Percentiles rank a stretch among this genome's conserved stretches.
These are phyloP conservation scores for Tilletiopsis washingtonensis DNA, from an alignment of 1,284 basidiomycete genomes.

Conservation along the genomic window DNA sequence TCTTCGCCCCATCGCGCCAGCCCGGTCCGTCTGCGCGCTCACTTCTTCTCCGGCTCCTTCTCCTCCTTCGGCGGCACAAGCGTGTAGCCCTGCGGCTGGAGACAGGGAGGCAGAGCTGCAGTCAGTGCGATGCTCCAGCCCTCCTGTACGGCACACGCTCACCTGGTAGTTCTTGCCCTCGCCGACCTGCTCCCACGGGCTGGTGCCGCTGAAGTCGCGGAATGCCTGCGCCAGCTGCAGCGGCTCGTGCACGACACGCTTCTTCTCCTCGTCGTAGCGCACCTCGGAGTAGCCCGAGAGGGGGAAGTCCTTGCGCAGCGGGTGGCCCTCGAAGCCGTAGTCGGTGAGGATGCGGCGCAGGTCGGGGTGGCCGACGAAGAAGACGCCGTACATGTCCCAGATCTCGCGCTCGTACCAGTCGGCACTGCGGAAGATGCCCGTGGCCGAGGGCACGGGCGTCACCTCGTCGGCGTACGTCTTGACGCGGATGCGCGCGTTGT, in stretches of 20 bases:
- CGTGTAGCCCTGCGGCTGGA: no score
- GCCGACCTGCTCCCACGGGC: constrained; percentile 93
- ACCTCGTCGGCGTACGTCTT: constrained; percentile 97
- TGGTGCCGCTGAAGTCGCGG: constrained; percentile 66
- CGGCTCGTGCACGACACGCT: constrained; percentile 96
- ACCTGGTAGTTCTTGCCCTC: constrained; percentile 67
- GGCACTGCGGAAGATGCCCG: constrained; percentile 75
- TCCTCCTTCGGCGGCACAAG: no score
- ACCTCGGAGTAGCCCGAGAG: constrained; percentile 95
- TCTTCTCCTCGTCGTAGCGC: constrained; percentile 95
- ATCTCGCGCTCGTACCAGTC: constrained; percentile 99
- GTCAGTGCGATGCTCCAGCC: no score
- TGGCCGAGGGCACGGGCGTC: constrained; percentile 81
- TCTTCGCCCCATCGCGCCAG: no score
- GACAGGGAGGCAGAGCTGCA: no score
- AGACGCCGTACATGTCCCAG: constrained; percentile 97
- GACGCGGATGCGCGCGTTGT: constrained; percentile 72
- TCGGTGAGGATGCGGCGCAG: constrained; percentile 94
- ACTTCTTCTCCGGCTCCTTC: no score
- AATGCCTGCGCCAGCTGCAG: constrained; percentile 96
- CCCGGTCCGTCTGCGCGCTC: no score
- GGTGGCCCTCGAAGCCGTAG: constrained; percentile 98
- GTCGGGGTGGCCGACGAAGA: constrained; percentile 93
- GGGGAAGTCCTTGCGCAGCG: constrained; percentile 95
- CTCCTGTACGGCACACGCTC: no score